A percentile compares a stretch with the other conserved stretches of the same genome.
Conservation (phyloP, 768 basidiomycete species). For the Hysterangium stoloniferum region DNA sequence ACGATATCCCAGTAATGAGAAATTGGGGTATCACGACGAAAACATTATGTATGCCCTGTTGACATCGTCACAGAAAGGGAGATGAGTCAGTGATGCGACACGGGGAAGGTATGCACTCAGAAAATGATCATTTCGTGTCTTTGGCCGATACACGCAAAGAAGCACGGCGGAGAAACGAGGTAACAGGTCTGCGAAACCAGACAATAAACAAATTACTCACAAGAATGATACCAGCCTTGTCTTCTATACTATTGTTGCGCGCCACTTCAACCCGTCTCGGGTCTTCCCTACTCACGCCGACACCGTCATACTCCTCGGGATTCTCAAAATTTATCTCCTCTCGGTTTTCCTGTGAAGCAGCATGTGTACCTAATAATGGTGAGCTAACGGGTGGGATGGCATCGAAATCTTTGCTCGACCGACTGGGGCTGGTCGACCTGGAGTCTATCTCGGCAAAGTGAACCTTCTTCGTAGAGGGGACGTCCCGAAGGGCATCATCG, state of each 20-base stretch:
- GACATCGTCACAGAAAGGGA: constrained; percentile 6
- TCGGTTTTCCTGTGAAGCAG: constrained; percentile 42
- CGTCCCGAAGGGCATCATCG: constrained; percentile 15
- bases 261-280: background rate
- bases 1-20: constrained; percentile 78
- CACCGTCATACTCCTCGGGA: constrained; percentile 18
- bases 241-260: constrained; percentile 40
- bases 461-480: constrained; percentile 7
- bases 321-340: constrained; percentile 28
- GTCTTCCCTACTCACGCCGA: constrained; percentile 15
- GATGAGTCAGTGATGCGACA: background rate
- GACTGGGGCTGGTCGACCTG: background rate
- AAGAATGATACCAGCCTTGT: constrained; percentile 84
- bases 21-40: constrained; percentile 94
- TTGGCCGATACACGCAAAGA: background rate
- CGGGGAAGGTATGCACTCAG: background rate
- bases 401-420: background rate
- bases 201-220: constrained; percentile 33
- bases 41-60: constrained; percentile 89
- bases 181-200: background rate
- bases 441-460: background rate
- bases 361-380: constrained; percentile 22
- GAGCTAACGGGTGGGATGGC: background rate
- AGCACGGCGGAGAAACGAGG: constrained; percentile 1
- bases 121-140: background rate